Evolutionary conservation across 73 alveolate species (phyloP).

Genomic region (Tetrahymena borealis): DNA sequence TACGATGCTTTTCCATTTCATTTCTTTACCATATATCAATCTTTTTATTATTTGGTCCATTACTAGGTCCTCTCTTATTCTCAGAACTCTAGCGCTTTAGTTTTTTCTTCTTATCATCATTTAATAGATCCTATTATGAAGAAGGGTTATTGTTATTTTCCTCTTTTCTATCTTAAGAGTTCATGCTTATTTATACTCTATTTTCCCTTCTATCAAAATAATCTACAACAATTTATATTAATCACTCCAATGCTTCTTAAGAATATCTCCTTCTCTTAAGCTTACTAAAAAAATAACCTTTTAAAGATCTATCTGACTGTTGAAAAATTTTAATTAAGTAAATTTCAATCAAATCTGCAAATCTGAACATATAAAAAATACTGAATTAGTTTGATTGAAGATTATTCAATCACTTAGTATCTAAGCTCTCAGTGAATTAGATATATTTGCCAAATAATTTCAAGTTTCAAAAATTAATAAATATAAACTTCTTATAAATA

Average conservation of each 20-base stretch:
- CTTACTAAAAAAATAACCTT: neutral
- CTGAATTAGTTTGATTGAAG: neutral
- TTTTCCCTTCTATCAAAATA: neutral
- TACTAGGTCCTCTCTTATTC: neutral
- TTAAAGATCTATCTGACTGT: neutral
- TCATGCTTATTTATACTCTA: neutral
- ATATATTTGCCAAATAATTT: too few relatives aligned
- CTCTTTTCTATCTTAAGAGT: neutral
- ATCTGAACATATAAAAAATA: neutral
- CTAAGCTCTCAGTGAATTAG: too few relatives aligned
- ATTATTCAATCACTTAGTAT: neutral
- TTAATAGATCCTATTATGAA: neutral
- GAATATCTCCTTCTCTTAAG: neutral
- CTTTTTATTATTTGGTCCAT: neutral
- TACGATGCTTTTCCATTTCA: neutral
- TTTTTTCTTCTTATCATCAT: neutral
- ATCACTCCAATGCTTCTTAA: neutral
- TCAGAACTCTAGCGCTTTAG: neutral
- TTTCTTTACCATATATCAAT: neutral
- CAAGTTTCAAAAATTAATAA: too few relatives aligned
- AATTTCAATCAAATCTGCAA: neutral
- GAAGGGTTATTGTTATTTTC: neutral
- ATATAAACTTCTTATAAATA: too few relatives aligned
- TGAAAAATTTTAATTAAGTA: neutral
- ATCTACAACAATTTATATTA: neutral